Percentiles rank a stretch among this genome's conserved stretches.
Conservation (phyloP, 495 filamentous ascomycete genomes). For the Ramalina peruviana region DNA sequence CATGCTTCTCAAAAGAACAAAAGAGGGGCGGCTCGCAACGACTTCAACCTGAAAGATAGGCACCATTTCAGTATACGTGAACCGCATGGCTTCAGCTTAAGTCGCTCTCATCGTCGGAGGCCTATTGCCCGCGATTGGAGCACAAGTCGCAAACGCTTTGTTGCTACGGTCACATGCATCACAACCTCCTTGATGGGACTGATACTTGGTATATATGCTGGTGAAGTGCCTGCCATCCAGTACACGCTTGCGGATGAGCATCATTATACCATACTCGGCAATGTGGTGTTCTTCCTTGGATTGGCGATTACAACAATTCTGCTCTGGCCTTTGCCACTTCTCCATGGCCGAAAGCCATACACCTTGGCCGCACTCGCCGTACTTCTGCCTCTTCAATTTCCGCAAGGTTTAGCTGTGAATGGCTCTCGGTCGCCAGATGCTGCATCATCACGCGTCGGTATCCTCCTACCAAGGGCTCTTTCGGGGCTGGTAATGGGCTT, state of each 20-base stretch:
- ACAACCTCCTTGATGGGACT: conserved; percentile 55
- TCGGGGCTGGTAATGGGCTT: conserved; percentile 59
- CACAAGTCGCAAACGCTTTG: conserved; percentile 46
- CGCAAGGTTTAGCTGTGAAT: conserved; percentile 51
- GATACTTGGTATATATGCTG: conserved; percentile 60
- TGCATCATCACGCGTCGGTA: conserved; percentile 38
- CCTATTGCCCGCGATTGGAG: conserved; percentile 54
- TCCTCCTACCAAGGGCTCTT: conserved; percentile 45
- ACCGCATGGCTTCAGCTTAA: conserved; percentile 35
- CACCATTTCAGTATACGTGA: conserved; percentile 20
- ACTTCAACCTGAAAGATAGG: conserved; percentile 17
- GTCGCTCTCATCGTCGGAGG: conserved; percentile 32
- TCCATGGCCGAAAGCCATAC: conserved; percentile 67
- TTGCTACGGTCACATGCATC: conserved; percentile 52
- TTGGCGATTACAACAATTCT: conserved; percentile 52
- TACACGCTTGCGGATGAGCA: conserved; percentile 52
- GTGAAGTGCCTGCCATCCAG: conserved; percentile 60
- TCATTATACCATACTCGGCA: conserved; percentile 54
- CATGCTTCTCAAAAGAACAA: conserved; percentile 8
- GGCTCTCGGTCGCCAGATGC: conserved; percentile 39
- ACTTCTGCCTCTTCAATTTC: conserved; percentile 60
- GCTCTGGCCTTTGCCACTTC: conserved; percentile 60
- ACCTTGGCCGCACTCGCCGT: conserved; percentile 47
- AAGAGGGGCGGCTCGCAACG: background rate
- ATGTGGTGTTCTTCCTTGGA: conserved; percentile 55